Percentiles rank a stretch among this genome's conserved stretches.
These are phyloP conservation scores for Globisporangium radiosum DNA, from an alignment of 352 stramenopile genomes.

Conservation along the genomic window DNA sequence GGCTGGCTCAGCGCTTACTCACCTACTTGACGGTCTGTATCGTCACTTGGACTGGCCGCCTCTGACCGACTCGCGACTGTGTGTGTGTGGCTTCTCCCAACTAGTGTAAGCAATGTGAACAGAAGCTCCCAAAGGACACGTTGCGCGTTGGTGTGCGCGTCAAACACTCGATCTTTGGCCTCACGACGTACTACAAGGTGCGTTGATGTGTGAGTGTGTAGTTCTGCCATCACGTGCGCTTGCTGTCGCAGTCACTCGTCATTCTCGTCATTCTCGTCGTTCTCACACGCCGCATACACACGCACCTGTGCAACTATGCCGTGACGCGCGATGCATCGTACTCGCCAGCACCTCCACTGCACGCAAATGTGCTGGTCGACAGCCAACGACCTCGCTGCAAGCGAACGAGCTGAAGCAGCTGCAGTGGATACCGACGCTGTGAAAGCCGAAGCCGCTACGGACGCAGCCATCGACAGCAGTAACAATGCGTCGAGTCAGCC, in stretches of 20 bases:
- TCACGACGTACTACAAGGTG: conserved; percentile 81
- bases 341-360: conserved; percentile 30
- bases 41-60: neutral
- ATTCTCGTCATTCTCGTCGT: conserved; percentile 2
- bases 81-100: too few relatives aligned
- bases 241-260: neutral
- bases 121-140: conserved; percentile 34
- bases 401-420: neutral
- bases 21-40: too few relatives aligned
- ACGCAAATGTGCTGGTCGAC: conserved; percentile 33
- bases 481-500: conserved; percentile 1
- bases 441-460: neutral
- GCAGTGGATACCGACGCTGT: neutral
- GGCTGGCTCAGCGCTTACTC: too few relatives aligned
- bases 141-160: conserved; percentile 57
- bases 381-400: neutral
- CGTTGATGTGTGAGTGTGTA: neutral
- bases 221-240: too few relatives aligned
- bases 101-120: conserved; percentile 70
- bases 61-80: too few relatives aligned
- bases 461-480: neutral
- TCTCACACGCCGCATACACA: neutral
- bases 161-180: conserved; percentile 73
- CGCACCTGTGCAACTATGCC: too few relatives aligned
- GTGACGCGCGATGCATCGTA: too few relatives aligned